Conservation (phyloP, 306 rosid species). For the Corylus heterophylla region DNA sequence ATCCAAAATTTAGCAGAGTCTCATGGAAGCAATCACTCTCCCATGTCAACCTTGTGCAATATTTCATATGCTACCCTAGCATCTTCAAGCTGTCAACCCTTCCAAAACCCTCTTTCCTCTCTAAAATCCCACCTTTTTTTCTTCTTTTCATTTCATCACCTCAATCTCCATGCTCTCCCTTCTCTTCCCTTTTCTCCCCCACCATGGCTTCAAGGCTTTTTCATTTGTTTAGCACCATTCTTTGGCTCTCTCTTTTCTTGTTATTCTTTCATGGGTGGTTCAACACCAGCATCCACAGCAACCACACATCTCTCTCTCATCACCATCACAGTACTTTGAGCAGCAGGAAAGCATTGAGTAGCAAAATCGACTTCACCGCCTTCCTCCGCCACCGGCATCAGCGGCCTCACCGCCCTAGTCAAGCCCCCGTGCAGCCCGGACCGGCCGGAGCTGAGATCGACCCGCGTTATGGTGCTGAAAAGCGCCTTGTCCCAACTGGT, state of each 20-base stretch:
- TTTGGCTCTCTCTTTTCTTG: conserved; percentile 44
- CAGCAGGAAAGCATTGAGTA: conserved; percentile 46
- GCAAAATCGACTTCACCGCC: conserved; percentile 54
- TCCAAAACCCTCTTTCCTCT: conserved; percentile 29
- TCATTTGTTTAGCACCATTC: conserved; percentile 41
- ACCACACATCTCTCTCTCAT: conserved; percentile 1
- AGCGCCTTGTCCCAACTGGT: conserved; percentile 91
- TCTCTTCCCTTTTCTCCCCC: conserved; percentile 27
- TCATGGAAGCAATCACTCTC: conserved; percentile 65
- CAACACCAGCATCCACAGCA: not conserved
- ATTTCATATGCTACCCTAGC: conserved; percentile 52
- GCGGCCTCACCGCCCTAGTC: conserved; percentile 23
- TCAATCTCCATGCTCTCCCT: conserved; percentile 58
- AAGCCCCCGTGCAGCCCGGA: not conserved
- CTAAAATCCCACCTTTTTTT: conserved; percentile 25
- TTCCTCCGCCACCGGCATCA: conserved; percentile 37
- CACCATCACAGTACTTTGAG: not conserved
- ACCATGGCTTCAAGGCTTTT: conserved; percentile 42
- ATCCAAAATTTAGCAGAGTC: conserved; percentile 37
- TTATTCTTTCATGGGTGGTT: conserved; percentile 40
- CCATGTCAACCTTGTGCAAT: conserved; percentile 56
- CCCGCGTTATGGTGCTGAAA: conserved; percentile 73
- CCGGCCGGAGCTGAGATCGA: conserved; percentile 41
- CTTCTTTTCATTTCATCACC: not conserved
- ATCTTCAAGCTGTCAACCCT: conserved; percentile 57